A percentile compares a stretch with the other conserved stretches of the same genome.
Conservation (phyloP, 2,329 filamentous ascomycete genomes). For the Calcarisporium arbuscula region DNA sequence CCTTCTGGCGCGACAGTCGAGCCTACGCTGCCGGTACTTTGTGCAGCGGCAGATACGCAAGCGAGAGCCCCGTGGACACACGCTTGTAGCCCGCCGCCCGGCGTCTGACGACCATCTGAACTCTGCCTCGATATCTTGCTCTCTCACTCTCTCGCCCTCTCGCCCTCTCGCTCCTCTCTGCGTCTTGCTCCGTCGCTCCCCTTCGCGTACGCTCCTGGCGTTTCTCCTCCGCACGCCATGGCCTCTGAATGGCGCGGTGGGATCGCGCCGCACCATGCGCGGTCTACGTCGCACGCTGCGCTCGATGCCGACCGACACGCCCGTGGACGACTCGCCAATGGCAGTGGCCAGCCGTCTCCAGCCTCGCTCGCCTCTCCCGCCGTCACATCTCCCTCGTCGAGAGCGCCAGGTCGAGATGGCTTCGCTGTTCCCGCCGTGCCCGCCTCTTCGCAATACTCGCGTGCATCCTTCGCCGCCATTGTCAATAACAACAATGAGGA, state of each 20-base stretch:
- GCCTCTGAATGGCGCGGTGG: constrained; percentile 4
- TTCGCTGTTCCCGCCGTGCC: constrained; percentile 9
- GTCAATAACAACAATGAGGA: constrained; percentile 4
- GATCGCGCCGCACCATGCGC: constrained; percentile 8
- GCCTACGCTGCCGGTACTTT: background rate
- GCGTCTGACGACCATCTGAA: background rate
- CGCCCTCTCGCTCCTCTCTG: background rate
- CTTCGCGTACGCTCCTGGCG: background rate
- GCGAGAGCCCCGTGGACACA: too few relatives aligned
- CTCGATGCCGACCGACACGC: constrained; percentile 4
- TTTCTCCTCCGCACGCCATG: background rate
- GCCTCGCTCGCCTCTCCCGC: constrained; percentile 4
- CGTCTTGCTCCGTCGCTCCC: background rate
- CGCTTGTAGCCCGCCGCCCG: too few relatives aligned
- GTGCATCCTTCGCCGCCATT: constrained; percentile 1
- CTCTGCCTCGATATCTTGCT: background rate
- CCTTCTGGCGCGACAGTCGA: background rate
- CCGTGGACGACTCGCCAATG: too few relatives aligned
- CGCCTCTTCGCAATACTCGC: constrained; percentile 2
- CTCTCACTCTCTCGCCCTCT: background rate
- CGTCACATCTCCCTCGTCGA: constrained; percentile 4
- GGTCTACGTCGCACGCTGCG: constrained; percentile 12
- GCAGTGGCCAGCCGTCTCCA: too few relatives aligned
- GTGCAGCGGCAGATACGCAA: background rate
- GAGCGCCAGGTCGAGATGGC: too few relatives aligned